These are phyloP conservation scores for Leucocoprinus birnbaumii DNA, from an alignment of 768 basidiomycete genomes.

Conservation along the genomic window DNA sequence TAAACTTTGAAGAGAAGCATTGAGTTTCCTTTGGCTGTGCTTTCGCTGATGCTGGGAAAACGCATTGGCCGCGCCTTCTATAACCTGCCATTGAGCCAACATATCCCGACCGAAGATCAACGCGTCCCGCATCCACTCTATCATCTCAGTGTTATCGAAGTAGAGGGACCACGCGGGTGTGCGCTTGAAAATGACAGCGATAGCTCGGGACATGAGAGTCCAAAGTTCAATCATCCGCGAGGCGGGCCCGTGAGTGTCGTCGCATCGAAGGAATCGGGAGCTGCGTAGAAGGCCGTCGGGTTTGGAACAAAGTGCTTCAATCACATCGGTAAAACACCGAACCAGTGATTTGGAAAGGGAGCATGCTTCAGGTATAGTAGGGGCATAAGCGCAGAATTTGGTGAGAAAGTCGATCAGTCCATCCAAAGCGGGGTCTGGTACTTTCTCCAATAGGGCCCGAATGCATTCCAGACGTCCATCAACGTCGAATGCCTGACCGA, in stretches of 20 bases:
- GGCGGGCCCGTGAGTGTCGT: constrained; percentile 42
- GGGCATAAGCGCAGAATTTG: constrained; percentile 61
- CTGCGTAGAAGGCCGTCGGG: constrained; percentile 70
- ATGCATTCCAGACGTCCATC: constrained; percentile 88
- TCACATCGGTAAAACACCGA: constrained; percentile 87
- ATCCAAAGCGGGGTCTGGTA: constrained; percentile 62
- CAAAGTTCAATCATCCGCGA: constrained; percentile 70
- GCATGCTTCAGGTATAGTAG: constrained; percentile 78
- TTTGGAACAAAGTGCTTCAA: constrained; percentile 80
- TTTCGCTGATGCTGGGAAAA: constrained; percentile 7
- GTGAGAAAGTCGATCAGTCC: constrained; percentile 70
- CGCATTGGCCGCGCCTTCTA: constrained; percentile 65
- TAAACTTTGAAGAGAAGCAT: constrained; percentile 35
- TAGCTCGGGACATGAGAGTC: constrained; percentile 75
- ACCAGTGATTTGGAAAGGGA: constrained; percentile 88
- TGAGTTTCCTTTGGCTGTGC: constrained; percentile 20
- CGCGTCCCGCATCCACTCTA: constrained; percentile 97
- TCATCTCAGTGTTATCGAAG: constrained; percentile 83
- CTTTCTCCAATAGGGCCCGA: constrained; percentile 67
- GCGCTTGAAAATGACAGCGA: constrained; percentile 81
- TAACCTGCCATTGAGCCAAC: constrained; percentile 73
- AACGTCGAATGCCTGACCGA: constrained; percentile 85
- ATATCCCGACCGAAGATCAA: constrained; percentile 90
- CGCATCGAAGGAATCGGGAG: constrained; percentile 42
- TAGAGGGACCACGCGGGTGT: constrained; percentile 81